Evolutionary conservation across 768 basidiomycete species (phyloP), one percentile per base, ranked within the genome.

Genomic region (Dentipellis sp.): DNA sequence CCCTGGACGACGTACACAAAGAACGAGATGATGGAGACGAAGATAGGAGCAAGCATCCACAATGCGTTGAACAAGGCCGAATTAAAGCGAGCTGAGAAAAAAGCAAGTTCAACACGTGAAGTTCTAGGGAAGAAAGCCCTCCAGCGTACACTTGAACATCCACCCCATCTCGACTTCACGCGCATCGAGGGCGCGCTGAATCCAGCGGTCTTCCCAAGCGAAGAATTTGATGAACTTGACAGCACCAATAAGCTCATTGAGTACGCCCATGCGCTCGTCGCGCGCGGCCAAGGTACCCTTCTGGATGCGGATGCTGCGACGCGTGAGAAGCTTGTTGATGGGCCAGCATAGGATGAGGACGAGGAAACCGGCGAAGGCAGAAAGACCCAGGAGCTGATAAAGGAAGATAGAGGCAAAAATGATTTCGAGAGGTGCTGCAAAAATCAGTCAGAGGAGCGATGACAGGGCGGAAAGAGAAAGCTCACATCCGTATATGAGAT

Each of bases 201-300:
- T 86, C 90, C 91, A 91, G 11, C 80, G 77, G 40, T 83, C 77
- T 61, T 88, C 86, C 78, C 88, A 90, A 1, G 87, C 87, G 58
- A 90, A 90, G 74, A 90, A 88, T 67, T 90, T 88, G 74, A 88
- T 83, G 64, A 88, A 86, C 67, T 86, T 86, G 55, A 85, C 71
- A 4, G 83, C 81, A 21, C 79, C 78, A 58, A 92, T 84, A 21
- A 92, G 70, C 66, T 94, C 90, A 58, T 83, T 90, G 60, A 91
- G 66, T 4, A 89, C 81, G 1, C 76, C 81, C 81, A 91, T 90
- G 11, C 90, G 75, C 69, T 82, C 83, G 64, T 94, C 91, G 16
- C 84, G 70, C 0, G 87, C 83, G 21, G 75, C 74, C 21, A 79
- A 65, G 2, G 80, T 66, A 10, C 81, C 81, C 62, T 83, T 84